Percentiles rank a stretch among this genome's conserved stretches.
Evolutionary conservation across 371 early-diverging fungal species (phyloP).

Genomic region (Mucor sp.): DNA sequence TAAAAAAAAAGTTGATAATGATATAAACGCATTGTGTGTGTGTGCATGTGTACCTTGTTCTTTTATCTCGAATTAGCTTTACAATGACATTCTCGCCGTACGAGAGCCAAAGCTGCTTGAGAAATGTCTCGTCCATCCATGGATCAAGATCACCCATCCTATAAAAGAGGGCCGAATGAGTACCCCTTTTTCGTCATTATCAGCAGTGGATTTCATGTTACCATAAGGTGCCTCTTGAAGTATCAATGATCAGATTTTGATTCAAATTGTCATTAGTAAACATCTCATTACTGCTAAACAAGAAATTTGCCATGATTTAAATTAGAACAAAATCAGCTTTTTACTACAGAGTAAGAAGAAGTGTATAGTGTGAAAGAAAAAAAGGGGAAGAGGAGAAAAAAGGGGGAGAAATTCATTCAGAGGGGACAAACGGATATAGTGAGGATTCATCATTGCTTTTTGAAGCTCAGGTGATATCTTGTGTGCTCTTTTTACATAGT

Average conservation of each 20-base stretch:
- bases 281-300: background rate
- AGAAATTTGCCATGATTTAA: background rate
- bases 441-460: background rate
- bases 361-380: background rate
- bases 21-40: background rate
- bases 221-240: slow-evolving; percentile 4
- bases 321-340: background rate
- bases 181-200: background rate
- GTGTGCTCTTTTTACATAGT: background rate
- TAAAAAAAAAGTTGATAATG: background rate
- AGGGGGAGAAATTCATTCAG: background rate
- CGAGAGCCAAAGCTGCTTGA: slow-evolving; percentile 70
- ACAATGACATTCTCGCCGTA: slow-evolving; percentile 75
- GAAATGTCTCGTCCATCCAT: slow-evolving; percentile 84
- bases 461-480: slow-evolving; percentile 6
- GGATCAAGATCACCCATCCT: slow-evolving; percentile 86
- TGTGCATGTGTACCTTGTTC: slow-evolving; percentile 12
- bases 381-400: background rate
- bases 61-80: slow-evolving; percentile 86
- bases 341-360: background rate
- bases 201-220: background rate
- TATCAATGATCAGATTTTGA: background rate
- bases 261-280: background rate
- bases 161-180: background rate
- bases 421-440: background rate